These are phyloP conservation scores for Lolium perenne DNA, from an alignment of 176 grass and related monocot genomes.

Conservation along the genomic window DNA sequence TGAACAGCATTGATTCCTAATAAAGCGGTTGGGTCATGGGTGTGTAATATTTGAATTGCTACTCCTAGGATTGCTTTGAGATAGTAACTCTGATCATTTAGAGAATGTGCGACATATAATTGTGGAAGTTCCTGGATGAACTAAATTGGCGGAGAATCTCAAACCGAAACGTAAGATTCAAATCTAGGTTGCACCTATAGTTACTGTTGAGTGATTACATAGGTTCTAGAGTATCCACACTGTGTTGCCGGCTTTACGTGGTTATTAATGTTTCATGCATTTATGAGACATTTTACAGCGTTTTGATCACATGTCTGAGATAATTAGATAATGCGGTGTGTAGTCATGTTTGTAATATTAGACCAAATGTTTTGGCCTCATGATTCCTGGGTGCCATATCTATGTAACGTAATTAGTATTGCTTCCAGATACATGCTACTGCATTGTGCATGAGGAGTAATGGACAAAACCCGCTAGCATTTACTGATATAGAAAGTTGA, in stretches of 20 bases:
- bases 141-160: neutral
- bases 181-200: neutral
- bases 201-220: neutral
- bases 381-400: too few species aligned
- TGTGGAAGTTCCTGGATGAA: neutral
- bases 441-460: too few species aligned
- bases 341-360: neutral
- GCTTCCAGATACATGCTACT: too few species aligned
- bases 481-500: too few species aligned
- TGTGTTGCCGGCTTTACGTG: neutral
- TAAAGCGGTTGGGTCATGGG: neutral
- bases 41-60: neutral
- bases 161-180: neutral
- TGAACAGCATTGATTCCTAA: conserved; percentile 10
- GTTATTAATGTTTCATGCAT: neutral
- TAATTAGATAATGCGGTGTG: neutral
- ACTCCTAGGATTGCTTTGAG: neutral
- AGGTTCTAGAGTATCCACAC: neutral
- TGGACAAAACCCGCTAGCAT: too few species aligned
- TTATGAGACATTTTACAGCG: neutral
- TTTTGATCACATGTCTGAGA: neutral
- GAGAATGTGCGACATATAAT: neutral
- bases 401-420: too few species aligned
- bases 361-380: too few species aligned
- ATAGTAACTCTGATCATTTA: neutral